Base-by-base conservation (phyloP, 2,329 filamentous ascomycete genomes). In the Penicillium sp. region DNA sequence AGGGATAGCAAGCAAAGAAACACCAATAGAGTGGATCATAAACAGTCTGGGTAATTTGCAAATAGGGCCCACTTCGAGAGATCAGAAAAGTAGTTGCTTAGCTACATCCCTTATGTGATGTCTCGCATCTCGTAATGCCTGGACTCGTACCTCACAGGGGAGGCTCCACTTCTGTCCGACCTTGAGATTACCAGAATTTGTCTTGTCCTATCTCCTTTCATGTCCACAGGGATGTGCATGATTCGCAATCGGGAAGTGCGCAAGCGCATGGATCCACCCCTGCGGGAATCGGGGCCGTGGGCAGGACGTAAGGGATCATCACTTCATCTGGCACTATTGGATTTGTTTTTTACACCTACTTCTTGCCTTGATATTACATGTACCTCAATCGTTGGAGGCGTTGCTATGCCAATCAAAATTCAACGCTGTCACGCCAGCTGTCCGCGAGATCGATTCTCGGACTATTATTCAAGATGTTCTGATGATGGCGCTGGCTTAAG, bases 81-180 rank as follows among this genome's bases (percentile, higher is more conserved):
- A 61, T 55, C 55, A 55, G 45, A 44, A 50, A 54, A 47, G 11
- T 26, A 50, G 22, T 41, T 56, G 44, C 57, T 48, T 46, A 41
- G 55, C 29, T 53, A 24, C 41, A 62, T 59, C 60, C 58, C 61
- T 63, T 58, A 52, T 65, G 58, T 65, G 63, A 65, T 62, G 56
- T 55, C 63, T 65, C 63, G 57, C 60, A 56, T 62, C 52, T n/a
- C 47, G 50, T 29, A 27, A 41, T 39, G 27, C 21, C 43, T 29
- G 50, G 50, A 19, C n/a, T 46, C 41, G 27, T 27, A 46, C 50
- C 31, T 29, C 41, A 53, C 50, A 35, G 41, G 50, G 35, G 27
- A 33, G 21, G 39, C 41, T 45, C 50, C 50, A 45, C 41, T 10
- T 1, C 26, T 39, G 31, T 41, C 29, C 19, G 21, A 55, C 44